Evolutionary conservation across 1,284 basidiomycete genomes (phyloP).

Genomic region (Coniferiporia sulphurascens): DNA sequence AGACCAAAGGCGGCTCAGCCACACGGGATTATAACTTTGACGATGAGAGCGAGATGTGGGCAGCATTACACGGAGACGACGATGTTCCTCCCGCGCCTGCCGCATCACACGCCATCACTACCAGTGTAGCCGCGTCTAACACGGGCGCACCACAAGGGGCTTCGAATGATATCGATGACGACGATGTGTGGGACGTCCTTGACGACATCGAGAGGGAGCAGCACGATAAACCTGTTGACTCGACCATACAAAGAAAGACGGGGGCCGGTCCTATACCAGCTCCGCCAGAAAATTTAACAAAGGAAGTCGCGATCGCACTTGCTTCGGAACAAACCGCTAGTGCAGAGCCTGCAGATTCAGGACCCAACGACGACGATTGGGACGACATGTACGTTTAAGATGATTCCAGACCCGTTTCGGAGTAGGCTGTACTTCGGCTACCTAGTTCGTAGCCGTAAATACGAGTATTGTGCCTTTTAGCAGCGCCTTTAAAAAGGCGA

Average conservation of each 20-base stretch:
- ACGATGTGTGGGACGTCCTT: slow-evolving; percentile 66
- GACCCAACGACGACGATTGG: slow-evolving; percentile 36
- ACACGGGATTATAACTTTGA: slow-evolving; percentile 28
- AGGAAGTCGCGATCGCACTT: slow-evolving; percentile 10
- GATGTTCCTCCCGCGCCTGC: slow-evolving; percentile 1
- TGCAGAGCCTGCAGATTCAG: slow-evolving; percentile 7
- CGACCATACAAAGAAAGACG: not conserved
- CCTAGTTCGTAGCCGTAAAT: too few relatives aligned
- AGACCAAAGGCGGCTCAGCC: slow-evolving; percentile 18
- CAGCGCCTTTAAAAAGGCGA: too few relatives aligned
- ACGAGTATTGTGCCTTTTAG: too few relatives aligned
- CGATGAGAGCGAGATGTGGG: slow-evolving; percentile 56
- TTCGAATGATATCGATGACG: slow-evolving; percentile 31
- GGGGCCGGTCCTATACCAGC: not conserved
- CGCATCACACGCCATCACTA: not conserved
- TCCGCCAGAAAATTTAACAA: not conserved
- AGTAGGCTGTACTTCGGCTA: too few relatives aligned
- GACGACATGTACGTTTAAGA: slow-evolving; percentile 44
- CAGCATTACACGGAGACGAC: slow-evolving; percentile 31
- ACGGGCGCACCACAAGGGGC: slow-evolving; percentile 7
- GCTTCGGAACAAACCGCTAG: slow-evolving; percentile 25
- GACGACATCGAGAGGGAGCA: slow-evolving; percentile 48
- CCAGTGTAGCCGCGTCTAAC: not conserved
- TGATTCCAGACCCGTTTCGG: too few relatives aligned
- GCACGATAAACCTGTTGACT: slow-evolving; percentile 15